These are phyloP conservation scores for Coemansia sp. DNA, from an alignment of 192 early-diverging fungal species.

Conservation along the genomic window DNA sequence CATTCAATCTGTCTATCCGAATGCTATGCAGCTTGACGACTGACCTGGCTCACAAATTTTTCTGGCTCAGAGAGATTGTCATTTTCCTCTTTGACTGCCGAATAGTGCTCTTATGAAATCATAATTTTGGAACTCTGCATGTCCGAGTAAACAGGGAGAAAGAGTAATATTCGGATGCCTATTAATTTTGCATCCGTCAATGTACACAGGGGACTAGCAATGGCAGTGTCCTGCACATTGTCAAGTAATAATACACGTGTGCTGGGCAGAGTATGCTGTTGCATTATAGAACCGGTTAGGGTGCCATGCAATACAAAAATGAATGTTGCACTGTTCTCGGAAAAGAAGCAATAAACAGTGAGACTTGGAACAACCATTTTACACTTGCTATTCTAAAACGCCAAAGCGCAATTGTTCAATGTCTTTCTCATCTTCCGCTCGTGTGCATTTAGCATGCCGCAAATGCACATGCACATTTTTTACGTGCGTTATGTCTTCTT, in stretches of 20 bases:
- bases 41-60: slow-evolving; percentile 5
- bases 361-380: no score
- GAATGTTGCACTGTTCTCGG: background rate
- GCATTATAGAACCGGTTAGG: background rate
- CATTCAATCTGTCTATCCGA: slow-evolving; percentile 8
- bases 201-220: background rate
- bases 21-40: slow-evolving; percentile 10
- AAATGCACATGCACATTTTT: slow-evolving; percentile 8
- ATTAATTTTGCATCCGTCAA: background rate
- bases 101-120: slow-evolving; percentile 14
- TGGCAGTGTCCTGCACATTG: background rate
- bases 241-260: slow-evolving; percentile 1
- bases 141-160: background rate
- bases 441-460: slow-evolving; percentile 9
- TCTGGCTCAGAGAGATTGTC: background rate
- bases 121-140: background rate
- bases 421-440: background rate
- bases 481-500: slow-evolving; percentile 11
- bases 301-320: background rate
- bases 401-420: slow-evolving; percentile 11
- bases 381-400: background rate
- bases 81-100: background rate
- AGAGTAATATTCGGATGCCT: background rate
- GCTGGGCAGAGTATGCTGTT: background rate
- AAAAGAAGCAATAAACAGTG: no score